A percentile compares a stretch with the other conserved stretches of the same genome.
Evolutionary conservation across 306 rosid genomes (phyloP).

Genomic region (Prunus kanzakura): DNA sequence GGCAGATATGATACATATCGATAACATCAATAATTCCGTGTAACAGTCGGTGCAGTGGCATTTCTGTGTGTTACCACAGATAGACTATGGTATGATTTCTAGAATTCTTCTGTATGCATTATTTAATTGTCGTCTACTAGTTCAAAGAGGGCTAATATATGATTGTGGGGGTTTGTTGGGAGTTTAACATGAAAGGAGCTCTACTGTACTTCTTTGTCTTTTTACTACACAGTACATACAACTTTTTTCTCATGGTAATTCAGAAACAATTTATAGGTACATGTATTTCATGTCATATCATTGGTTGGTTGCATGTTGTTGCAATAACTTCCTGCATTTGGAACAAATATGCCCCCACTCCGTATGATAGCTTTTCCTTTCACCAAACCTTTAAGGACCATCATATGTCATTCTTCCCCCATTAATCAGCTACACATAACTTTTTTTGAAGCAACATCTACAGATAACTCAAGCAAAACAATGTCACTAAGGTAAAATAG

Average conservation of each 20-base stretch:
- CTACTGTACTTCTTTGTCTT: neutral
- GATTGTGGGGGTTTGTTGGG: neutral
- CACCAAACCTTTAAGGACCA: neutral
- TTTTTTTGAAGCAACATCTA: neutral
- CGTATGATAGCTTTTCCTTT: neutral
- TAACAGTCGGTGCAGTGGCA: neutral
- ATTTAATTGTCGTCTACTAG: neutral
- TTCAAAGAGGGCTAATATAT: neutral
- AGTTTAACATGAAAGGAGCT: neutral
- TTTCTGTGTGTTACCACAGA: neutral
- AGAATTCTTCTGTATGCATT: neutral
- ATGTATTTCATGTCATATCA: neutral
- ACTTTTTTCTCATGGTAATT: neutral
- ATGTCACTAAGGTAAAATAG: neutral
- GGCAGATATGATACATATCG: neutral
- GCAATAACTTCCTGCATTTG: neutral
- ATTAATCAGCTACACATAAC: neutral
- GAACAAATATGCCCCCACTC: neutral
- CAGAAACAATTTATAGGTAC: neutral
- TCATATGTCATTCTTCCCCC: neutral
- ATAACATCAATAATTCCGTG: neutral
- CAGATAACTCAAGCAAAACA: neutral
- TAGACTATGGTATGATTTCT: neutral
- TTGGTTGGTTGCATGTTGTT: neutral
- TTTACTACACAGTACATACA: neutral